A percentile compares a stretch with the other conserved stretches of the same genome.
phyloP scores from a whole-genome alignment of 257 asterid species.

The Solanum sitiens region DNA sequence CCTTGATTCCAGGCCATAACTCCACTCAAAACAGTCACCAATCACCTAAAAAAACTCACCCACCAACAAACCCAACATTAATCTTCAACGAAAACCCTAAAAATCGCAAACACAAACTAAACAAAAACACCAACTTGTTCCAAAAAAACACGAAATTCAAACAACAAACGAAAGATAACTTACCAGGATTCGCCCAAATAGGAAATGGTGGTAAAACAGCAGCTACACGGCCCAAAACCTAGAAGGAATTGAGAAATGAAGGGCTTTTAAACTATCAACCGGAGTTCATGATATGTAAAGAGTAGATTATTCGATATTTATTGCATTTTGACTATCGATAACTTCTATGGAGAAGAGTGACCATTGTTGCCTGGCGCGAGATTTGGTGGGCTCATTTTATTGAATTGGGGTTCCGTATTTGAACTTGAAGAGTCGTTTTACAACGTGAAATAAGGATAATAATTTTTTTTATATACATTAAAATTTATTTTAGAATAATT shows the following conservation, averaged over 20 bases:
- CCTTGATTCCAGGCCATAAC: constrained; percentile 34
- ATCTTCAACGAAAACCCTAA: constrained; percentile 5
- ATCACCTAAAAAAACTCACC: background rate
- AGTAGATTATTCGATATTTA: background rate
- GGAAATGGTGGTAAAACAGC: background rate
- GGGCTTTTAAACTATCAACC: background rate
- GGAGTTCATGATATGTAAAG: background rate
- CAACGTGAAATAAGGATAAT: too few relatives aligned
- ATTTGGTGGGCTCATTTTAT: background rate
- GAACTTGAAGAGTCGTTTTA: background rate
- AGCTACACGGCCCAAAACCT: background rate
- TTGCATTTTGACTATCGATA: background rate
- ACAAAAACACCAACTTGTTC: background rate
- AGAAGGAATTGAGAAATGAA: background rate
- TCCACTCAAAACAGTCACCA: background rate
- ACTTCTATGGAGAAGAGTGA: background rate
- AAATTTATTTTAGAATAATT: too few relatives aligned
- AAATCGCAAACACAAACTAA: constrained; percentile 1
- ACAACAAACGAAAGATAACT: background rate
- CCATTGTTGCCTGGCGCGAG: constrained; percentile 3
- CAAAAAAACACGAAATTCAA: background rate
- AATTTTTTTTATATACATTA: too few relatives aligned
- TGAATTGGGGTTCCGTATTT: background rate
- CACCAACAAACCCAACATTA: background rate
- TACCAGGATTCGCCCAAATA: background rate